Base-by-base conservation (phyloP, 208 protist genomes). In the Acanthamoeba healyi region DNA sequence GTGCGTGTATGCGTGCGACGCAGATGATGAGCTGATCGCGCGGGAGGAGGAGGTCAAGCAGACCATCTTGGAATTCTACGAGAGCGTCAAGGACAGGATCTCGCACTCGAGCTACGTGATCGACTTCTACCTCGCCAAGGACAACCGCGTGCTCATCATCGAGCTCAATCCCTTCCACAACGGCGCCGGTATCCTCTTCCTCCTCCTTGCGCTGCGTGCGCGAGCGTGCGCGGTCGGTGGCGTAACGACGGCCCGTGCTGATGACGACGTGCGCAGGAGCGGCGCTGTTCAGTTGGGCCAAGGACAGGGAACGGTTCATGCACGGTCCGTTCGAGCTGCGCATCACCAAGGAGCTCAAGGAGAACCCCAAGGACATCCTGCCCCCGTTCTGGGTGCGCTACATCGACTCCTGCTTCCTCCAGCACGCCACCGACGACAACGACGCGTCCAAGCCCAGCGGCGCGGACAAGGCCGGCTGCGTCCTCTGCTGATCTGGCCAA, bases 151-250 rank as follows among this genome's bases (percentile, higher is more conserved):
- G 10, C 22, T 61, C 26, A 86, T 86, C 36, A 86, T 86, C 49
- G 77, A 86, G 49, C 77, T 86, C 24, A 86, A 86, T 19, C 77
- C 77, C 5, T 86, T 86, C 29, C 77, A 86, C 77, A 86, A 86
- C 26, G 77, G 77, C 40, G 77, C 77, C 7, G 77, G 77, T 49
- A 70, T 15, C 2, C 9, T 7, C 6, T 36, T 36, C 36, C 2
- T 38, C 32, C 26, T 36, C 26, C 29, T 4, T 17, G 24, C 36
- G 61, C 32, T 56, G 49, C 49, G 49, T 56, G 49, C 22, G 49
- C 44, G 44, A 12, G 7, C 7, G 44, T 49, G 44, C 44, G 44
- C 44, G 44, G 4, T 4, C 44, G 44, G 4, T 4, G 4, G 44
- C 44, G 44, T n/a, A n/a, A n/a, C n/a, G n/a, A n/a, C n/a, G n/a